A percentile compares a stretch with the other conserved stretches of the same genome.
phyloP scores from a whole-genome alignment of 2,329 filamentous ascomycete genomes.

The Aureobasidium sp. region DNA sequence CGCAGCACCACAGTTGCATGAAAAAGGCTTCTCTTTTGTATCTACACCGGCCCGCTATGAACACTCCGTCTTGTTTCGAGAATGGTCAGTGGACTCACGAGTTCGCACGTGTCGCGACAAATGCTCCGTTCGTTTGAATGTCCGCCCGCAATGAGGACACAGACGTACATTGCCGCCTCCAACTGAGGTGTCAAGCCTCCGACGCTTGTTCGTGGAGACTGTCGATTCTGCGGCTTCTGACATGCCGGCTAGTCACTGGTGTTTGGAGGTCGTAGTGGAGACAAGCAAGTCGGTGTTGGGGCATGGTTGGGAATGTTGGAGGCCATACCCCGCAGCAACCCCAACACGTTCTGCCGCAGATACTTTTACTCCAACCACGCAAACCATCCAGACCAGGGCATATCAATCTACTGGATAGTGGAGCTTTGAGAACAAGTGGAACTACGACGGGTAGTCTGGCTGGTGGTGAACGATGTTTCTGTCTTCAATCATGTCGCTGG shows the following conservation, averaged over 20 bases:
- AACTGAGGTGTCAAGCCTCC: neutral
- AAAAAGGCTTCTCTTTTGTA: conserved; percentile 1
- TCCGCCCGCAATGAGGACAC: neutral
- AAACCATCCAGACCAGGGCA: no score
- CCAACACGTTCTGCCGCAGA: neutral
- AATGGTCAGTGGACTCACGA: neutral
- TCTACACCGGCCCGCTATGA: neutral
- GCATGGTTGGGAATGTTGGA: neutral
- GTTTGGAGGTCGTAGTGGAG: neutral
- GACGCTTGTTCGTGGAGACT: neutral
- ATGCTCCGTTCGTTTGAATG: neutral
- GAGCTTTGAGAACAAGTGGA: no score
- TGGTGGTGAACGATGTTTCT: no score
- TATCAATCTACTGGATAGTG: no score
- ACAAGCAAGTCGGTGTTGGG: neutral
- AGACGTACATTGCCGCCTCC: neutral
- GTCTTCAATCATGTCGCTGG: no score
- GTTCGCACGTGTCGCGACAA: neutral
- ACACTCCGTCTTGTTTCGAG: neutral
- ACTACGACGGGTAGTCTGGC: no score
- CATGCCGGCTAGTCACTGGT: neutral
- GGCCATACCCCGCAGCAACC: neutral
- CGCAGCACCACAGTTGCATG: neutral
- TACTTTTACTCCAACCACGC: neutral
- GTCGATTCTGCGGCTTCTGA: neutral